Base-by-base conservation (phyloP, 208 protist species). In the Trypanosoma rangeli region DNA sequence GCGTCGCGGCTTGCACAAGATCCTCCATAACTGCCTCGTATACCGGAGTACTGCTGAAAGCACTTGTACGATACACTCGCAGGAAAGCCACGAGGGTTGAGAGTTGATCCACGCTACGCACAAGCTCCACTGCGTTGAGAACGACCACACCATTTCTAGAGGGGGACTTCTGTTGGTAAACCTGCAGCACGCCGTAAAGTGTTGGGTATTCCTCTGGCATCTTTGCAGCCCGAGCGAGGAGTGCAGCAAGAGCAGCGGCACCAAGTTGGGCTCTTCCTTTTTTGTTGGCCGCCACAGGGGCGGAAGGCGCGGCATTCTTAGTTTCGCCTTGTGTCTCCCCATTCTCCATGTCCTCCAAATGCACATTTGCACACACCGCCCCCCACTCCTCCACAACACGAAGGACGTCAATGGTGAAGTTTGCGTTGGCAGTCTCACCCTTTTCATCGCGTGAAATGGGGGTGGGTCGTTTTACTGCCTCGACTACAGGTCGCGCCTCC, bases 51-150 rank as follows among this genome's bases (percentile, higher is more conserved):
- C 22, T 60, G 39, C 31, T 42, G 63, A 71, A 71, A 12, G 72
- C 42, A 56, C 72, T 71, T 13, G 65, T 68, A 22, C 72, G 64
- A 42, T 68, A 77, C 24, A 77, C 35, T 46, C 72, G 57, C 58
- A 77, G 18, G 62, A 77, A 77, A 50, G 56, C n/a, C 22, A 77
- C 8, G 61, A 71, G 42, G 50, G 37, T 49, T 16, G 16, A 60
- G 13, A 77, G 29, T 20, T 71, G 31, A 24, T 70, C 72, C 22
- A 48, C 42, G 54, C 54, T 62, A 24, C 52, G 42, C 24, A 68
- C 59, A 50, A 70, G 16, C 22, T 64, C 50, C 1, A 9, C 28
- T 60, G 53, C 44, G 29, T 62, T 46, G 56, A 64, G 37, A 57
- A 63, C 33, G 20, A 31, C 33, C 10, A 74, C 54, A 20, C 9